A percentile compares a stretch with the other conserved stretches of the same genome.
phyloP scores from a whole-genome alignment of 352 stramenopile genomes.

The Pythium aristosporum region DNA sequence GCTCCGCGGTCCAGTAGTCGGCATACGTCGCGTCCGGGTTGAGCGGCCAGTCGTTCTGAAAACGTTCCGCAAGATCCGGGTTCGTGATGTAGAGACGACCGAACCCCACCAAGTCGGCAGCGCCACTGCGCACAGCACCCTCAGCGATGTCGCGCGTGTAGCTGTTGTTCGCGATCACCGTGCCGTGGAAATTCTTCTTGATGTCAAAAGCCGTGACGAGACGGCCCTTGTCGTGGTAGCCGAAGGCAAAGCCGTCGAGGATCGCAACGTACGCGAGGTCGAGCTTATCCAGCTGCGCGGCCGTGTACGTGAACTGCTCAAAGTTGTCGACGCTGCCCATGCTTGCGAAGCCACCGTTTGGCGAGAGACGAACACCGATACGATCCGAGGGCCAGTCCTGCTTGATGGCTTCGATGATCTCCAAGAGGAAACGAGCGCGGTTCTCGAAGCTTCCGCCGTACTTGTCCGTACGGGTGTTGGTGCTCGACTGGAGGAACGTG shows the following conservation, averaged over 20 bases:
- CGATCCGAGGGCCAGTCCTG: not conserved
- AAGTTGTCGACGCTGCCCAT: conserved; percentile 47
- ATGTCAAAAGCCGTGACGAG: conserved; percentile 32
- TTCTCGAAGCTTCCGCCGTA: conserved; percentile 75
- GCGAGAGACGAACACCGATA: not conserved
- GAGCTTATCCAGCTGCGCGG: conserved; percentile 36
- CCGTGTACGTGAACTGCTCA: conserved; percentile 42
- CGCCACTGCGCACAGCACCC: conserved; percentile 23
- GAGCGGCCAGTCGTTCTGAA: conserved; percentile 31
- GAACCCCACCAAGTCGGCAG: conserved; percentile 31
- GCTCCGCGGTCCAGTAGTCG: not conserved
- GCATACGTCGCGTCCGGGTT: conserved; percentile 20
- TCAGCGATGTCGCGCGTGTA: conserved; percentile 31
- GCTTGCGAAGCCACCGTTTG: conserved; percentile 12
- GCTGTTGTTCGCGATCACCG: conserved; percentile 44
- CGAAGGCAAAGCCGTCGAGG: conserved; percentile 36
- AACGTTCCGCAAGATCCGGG: conserved; percentile 35
- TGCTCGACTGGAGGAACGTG: conserved; percentile 62
- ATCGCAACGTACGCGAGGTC: conserved; percentile 42
- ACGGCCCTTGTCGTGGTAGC: conserved; percentile 31
- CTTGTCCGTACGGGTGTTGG: conserved; percentile 69
- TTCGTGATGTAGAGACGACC: conserved; percentile 44
- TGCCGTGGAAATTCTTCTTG: conserved; percentile 32
- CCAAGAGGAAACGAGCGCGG: conserved; percentile 46
- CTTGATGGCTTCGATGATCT: conserved; percentile 27